phyloP scores from a whole-genome alignment of 805 yeast genomes.

The Lipomyces starkeyi region DNA sequence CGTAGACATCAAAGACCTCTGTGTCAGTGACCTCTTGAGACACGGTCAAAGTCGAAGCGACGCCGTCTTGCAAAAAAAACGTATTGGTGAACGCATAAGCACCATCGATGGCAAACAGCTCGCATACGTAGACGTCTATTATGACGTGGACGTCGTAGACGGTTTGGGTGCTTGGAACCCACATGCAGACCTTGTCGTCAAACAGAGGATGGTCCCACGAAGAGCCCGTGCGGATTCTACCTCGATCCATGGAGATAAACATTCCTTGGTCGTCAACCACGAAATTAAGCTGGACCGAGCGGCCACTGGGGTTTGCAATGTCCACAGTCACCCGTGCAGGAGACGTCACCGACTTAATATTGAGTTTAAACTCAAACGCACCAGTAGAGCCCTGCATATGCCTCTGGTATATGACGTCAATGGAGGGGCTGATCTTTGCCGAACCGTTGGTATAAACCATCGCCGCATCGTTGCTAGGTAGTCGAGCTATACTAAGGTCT shows the following conservation, averaged over 20 bases:
- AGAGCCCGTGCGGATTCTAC: conserved; percentile 1
- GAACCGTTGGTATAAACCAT: neutral
- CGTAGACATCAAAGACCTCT: neutral
- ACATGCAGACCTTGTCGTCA: neutral
- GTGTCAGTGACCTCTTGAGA: neutral
- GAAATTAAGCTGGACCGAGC: neutral
- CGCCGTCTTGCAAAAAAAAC: neutral
- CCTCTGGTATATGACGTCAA: neutral
- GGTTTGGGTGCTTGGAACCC: neutral
- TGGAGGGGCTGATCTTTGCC: neutral
- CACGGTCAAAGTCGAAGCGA: conserved; percentile 1
- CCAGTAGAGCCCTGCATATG: neutral
- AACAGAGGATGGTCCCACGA: neutral
- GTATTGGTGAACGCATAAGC: neutral
- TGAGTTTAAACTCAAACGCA: neutral
- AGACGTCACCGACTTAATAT: neutral
- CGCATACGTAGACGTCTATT: neutral
- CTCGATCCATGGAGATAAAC: neutral
- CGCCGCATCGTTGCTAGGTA: conserved; percentile 1
- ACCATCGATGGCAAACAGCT: neutral
- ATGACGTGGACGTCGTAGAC: conserved; percentile 1
- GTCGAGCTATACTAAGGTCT: neutral
- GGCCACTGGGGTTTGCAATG: conserved; percentile 1
- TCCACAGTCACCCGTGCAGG: conserved; percentile 1
- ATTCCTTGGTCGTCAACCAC: neutral